Conservation (phyloP, 2,329 filamentous ascomycete species). For the Talaromyces albobiverticillius region DNA sequence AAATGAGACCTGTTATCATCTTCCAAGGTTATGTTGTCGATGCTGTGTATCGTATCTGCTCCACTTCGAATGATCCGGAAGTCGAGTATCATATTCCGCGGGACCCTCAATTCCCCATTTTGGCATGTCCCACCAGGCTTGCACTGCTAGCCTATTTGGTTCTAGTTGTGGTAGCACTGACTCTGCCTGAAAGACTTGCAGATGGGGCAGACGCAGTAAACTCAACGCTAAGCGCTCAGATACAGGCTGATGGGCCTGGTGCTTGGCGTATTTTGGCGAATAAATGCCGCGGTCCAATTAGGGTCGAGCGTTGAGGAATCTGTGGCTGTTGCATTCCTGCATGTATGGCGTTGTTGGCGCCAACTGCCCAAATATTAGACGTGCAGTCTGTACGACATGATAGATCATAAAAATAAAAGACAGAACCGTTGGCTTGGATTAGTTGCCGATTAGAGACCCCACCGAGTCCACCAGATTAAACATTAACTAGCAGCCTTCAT, state of each 20-base stretch:
- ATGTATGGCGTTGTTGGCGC: slow-evolving; percentile 8
- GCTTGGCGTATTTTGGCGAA: neutral
- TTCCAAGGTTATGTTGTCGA: neutral
- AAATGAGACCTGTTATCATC: slow-evolving; percentile 5
- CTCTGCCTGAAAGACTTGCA: neutral
- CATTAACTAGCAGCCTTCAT: neutral
- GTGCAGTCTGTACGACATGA: slow-evolving; percentile 9
- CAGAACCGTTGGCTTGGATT: slow-evolving; percentile 13
- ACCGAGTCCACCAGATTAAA: neutral
- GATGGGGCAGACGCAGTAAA: neutral
- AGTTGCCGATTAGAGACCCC: neutral
- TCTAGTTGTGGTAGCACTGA: neutral
- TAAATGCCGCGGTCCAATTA: slow-evolving; percentile 8
- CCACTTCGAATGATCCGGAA: slow-evolving; percentile 11
- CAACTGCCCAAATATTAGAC: slow-evolving; percentile 13
- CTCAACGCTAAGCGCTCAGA: slow-evolving; percentile 8
- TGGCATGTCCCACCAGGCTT: neutral
- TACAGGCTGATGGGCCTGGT: neutral
- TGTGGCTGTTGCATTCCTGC: slow-evolving; percentile 15
- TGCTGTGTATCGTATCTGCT: slow-evolving; percentile 1
- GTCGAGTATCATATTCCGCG: slow-evolving; percentile 10
- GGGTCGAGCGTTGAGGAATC: neutral
- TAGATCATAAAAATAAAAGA: slow-evolving; percentile 12
- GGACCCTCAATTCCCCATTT: neutral
- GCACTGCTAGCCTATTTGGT: neutral